Percentiles rank a stretch among this genome's conserved stretches.
Conservation (phyloP, 352 stramenopile species). For the Phytophthora litchii region DNA sequence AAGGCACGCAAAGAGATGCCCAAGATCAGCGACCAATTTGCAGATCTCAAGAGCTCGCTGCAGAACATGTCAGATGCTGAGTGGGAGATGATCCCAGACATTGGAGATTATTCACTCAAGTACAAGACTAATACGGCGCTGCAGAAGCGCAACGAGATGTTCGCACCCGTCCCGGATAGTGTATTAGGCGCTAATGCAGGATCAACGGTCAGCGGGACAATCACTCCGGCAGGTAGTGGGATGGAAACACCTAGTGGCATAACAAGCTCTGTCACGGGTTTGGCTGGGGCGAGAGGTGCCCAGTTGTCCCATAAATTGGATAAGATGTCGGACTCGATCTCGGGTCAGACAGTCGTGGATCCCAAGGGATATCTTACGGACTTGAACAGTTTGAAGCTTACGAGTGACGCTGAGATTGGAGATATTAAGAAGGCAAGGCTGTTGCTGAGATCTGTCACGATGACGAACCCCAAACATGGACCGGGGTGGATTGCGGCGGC, state of each 20-base stretch:
- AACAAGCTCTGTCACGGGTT: slow-evolving; percentile 80
- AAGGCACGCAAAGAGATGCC: slow-evolving; percentile 84
- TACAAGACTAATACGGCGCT: slow-evolving; percentile 92
- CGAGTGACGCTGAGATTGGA: slow-evolving; percentile 94
- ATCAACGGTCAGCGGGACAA: slow-evolving; percentile 48
- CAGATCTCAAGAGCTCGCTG: slow-evolving; percentile 96
- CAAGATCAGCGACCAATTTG: slow-evolving; percentile 98
- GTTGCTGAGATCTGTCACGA: slow-evolving; percentile 95
- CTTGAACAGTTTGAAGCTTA: slow-evolving; percentile 95
- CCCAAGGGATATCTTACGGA: slow-evolving; percentile 98
- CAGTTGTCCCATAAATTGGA: slow-evolving; percentile 96
- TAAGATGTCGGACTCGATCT: slow-evolving; percentile 97
- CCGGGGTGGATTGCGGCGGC: slow-evolving; percentile 98
- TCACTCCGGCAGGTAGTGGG: slow-evolving; percentile 52
- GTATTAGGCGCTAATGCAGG: slow-evolving; percentile 78
- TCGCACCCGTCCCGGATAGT: slow-evolving; percentile 95
- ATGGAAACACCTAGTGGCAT: slow-evolving; percentile 65
- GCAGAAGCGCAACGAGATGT: slow-evolving; percentile 93
- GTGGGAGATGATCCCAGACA: slow-evolving; percentile 97
- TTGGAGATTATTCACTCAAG: slow-evolving; percentile 95
- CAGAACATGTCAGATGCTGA: slow-evolving; percentile 92
- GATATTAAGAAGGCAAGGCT: slow-evolving; percentile 99
- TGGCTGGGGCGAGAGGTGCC: slow-evolving; percentile 92
- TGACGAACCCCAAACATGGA: slow-evolving; percentile 98
- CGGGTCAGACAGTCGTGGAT: slow-evolving; percentile 97